Percentiles rank a stretch among this genome's conserved stretches.
Evolutionary conservation across 768 basidiomycete genomes (phyloP).

Genomic region (Suillus hirtellus): DNA sequence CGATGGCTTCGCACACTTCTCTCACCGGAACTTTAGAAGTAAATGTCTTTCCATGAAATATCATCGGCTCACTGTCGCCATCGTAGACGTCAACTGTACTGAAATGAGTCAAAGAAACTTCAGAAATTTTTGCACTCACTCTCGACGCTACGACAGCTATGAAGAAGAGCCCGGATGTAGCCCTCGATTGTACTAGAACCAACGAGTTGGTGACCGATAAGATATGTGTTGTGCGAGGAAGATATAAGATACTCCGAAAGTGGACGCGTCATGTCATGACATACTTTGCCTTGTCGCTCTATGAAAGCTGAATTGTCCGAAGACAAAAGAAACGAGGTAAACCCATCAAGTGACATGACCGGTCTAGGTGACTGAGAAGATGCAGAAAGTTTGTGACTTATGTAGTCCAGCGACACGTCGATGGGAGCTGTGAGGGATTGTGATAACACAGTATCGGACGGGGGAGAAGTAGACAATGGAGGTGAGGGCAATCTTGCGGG

Average conservation of each 20-base stretch:
- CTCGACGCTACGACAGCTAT: slow-evolving; percentile 92
- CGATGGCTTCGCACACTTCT: slow-evolving; percentile 80
- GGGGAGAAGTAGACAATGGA: slow-evolving; percentile 11
- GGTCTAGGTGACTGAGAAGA: slow-evolving; percentile 11
- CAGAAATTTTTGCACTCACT: slow-evolving; percentile 47
- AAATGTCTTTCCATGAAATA: slow-evolving; percentile 88
- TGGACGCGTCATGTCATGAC: slow-evolving; percentile 88
- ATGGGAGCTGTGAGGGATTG: neutral
- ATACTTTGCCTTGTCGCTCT: slow-evolving; percentile 52
- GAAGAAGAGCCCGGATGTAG: slow-evolving; percentile 88
- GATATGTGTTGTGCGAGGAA: slow-evolving; percentile 91
- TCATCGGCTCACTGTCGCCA: slow-evolving; percentile 79
- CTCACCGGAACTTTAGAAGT: slow-evolving; percentile 81
- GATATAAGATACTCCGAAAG: slow-evolving; percentile 88
- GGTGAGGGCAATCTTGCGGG: slow-evolving; percentile 1
- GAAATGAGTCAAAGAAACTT: neutral
- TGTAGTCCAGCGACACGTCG: neutral
- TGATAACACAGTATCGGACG: slow-evolving; percentile 4
- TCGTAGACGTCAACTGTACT: slow-evolving; percentile 87
- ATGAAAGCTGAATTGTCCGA: slow-evolving; percentile 67
- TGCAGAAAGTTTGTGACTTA: slow-evolving; percentile 7
- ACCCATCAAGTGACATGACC: slow-evolving; percentile 55
- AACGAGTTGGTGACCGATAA: slow-evolving; percentile 82
- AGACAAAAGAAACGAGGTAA: slow-evolving; percentile 81
- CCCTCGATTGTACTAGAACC: slow-evolving; percentile 90